Base-by-base conservation (phyloP, 768 basidiomycete species). In the Xerocomellus chrysenteron region DNA sequence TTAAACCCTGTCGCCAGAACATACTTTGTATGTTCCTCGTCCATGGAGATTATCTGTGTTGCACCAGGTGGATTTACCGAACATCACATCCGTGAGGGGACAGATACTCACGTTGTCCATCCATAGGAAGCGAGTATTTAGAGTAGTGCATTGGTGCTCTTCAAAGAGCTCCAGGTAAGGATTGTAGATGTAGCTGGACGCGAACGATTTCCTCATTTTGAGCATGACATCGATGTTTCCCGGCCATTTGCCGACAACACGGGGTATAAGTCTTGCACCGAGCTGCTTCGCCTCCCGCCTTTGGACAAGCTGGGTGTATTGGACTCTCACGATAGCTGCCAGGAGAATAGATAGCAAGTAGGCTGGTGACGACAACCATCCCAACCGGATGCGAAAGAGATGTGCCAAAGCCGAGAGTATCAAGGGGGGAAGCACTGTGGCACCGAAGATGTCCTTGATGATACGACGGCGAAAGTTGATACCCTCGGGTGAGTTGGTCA, bases 221-320 rank as follows among this genome's bases (percentile, higher is more conserved):
- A 87, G 64, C 54, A 88, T 76, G 47, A 90, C 68, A 62, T 91
- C 88, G 62, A 90, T 72, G 66, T 90, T 90, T n/a, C 88, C 88
- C 4, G 87, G 88, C 85, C 86, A 88, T 73, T 80, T 84, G 8
- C 88, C 88, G 17, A 79, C 73, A 16, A 88, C 82, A 19, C 77
- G 72, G 4, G 84, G 85, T 47, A 86, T 81, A 2, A 70, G 75
- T 56, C 74, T 73, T 7, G 84, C 84, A 6, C 80, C 79, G 14
- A 85, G 68, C 33, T 73, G 76, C 12, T 65, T 64, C 0, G 83
- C 83, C 44, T 84, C 76, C 35, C 72, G 71, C 19, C 58, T 60
- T 49, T 85, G 81, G 2, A 61, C 54, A 44, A 70, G 60, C 46
- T 75, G 69, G 13, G 62, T 58, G 55, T 78, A 73, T 16, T 70